phyloP scores from a whole-genome alignment of 2,329 filamentous ascomycete genomes.

The Albifimbria verrucaria region DNA sequence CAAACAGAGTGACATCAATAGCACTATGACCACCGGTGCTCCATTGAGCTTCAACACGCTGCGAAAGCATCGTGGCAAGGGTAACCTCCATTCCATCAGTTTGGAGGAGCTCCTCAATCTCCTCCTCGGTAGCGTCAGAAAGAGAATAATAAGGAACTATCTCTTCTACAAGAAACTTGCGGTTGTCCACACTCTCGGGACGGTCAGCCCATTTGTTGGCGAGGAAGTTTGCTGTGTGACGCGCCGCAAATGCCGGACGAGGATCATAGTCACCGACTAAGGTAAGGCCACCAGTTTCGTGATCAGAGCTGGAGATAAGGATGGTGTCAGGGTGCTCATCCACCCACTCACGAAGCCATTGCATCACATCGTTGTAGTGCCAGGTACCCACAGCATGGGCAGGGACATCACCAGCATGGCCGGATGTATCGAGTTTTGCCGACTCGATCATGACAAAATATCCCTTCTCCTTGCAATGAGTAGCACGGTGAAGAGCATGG shows the following conservation, averaged over 20 bases:
- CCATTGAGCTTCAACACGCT: slow-evolving; percentile 28
- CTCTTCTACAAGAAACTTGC: slow-evolving; percentile 16
- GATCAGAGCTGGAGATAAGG: slow-evolving; percentile 33
- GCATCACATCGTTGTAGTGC: slow-evolving; percentile 32
- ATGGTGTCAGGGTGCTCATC: slow-evolving; percentile 30
- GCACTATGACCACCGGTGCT: slow-evolving; percentile 32
- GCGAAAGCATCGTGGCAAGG: slow-evolving; percentile 22
- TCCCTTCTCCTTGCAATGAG: slow-evolving; percentile 22
- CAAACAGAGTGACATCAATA: slow-evolving; percentile 30
- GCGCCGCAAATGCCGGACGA: slow-evolving; percentile 18
- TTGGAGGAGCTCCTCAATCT: slow-evolving; percentile 18
- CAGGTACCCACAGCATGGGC: slow-evolving; percentile 45
- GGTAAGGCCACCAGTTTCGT: slow-evolving; percentile 34
- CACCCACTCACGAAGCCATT: slow-evolving; percentile 30
- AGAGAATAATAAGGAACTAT: slow-evolving; percentile 27
- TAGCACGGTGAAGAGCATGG: slow-evolving; percentile 26
- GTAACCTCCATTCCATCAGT: slow-evolving; percentile 16
- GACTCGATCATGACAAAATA: slow-evolving; percentile 29
- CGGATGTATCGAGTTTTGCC: slow-evolving; percentile 27
- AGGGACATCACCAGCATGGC: slow-evolving; percentile 49
- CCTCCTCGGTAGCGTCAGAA: slow-evolving; percentile 18
- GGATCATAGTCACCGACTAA: slow-evolving; percentile 27
- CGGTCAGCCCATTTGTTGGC: slow-evolving; percentile 15
- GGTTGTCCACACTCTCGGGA: slow-evolving; percentile 24
- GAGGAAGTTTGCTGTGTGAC: slow-evolving; percentile 22